Conservation (phyloP, 164 flowering plant species). For the Cinnamomum chago region DNA sequence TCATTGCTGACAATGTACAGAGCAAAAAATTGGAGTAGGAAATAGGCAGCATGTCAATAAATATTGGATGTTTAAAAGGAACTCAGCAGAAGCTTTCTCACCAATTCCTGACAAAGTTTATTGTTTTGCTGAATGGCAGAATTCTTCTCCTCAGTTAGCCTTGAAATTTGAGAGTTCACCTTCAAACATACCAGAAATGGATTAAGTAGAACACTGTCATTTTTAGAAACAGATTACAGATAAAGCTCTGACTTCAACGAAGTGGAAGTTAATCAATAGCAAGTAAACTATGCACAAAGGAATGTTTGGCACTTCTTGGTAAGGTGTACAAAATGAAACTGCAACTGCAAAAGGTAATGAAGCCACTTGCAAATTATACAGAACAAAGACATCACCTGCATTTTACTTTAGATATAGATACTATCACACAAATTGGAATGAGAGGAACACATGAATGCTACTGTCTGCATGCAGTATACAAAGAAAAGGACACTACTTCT, state of each 20-base stretch:
- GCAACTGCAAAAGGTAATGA: not conserved
- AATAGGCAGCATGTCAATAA: not conserved
- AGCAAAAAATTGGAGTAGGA: no score
- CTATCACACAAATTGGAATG: not conserved
- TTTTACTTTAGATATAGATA: not conserved
- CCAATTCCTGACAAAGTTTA: slow-evolving; percentile 79
- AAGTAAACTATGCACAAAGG: not conserved
- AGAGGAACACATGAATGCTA: not conserved
- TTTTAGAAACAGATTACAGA: not conserved
- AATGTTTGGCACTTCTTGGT: not conserved
- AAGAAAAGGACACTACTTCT: not conserved
- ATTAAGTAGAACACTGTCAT: not conserved
- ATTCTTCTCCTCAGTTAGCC: slow-evolving; percentile 65
- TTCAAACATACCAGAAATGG: slow-evolving; percentile 7
- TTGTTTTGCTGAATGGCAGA: slow-evolving; percentile 46
- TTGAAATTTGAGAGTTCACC: slow-evolving; percentile 52
- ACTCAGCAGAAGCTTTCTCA: slow-evolving; percentile 14
- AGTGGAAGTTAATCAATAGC: not conserved
- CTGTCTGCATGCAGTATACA: not conserved
- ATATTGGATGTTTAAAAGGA: not conserved
- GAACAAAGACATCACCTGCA: not conserved
- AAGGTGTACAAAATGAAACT: not conserved
- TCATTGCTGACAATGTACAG: not conserved
- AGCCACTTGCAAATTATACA: not conserved
- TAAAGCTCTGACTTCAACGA: not conserved